A percentile compares a stretch with the other conserved stretches of the same genome.
Conservation (phyloP, 179 eudicot species). For the Corrigiola litoralis region DNA sequence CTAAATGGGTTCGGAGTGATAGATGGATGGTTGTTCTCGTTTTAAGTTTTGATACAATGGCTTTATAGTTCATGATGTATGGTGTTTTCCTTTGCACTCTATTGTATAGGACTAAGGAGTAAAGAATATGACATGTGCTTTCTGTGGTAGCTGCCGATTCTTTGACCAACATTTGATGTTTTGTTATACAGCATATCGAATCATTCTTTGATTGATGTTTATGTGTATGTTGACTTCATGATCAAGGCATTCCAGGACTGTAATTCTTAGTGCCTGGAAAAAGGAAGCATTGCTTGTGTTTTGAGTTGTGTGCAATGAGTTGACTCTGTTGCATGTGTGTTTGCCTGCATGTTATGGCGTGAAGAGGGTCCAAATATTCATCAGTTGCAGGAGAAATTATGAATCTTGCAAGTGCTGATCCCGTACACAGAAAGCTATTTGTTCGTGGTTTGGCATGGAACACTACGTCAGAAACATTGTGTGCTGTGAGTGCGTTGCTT, state of each 20-base stretch:
- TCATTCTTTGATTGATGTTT: background rate
- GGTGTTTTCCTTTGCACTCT: too few species aligned
- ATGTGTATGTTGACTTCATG: background rate
- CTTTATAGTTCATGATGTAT: too few species aligned
- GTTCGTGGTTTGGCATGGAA: constrained; percentile 83
- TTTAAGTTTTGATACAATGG: too few species aligned
- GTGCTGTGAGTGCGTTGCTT: constrained; percentile 75
- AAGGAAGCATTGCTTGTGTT: constrained; percentile 13
- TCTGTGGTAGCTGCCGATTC: too few species aligned
- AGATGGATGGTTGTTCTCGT: too few species aligned
- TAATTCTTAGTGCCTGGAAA: background rate
- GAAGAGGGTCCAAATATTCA: constrained; percentile 67
- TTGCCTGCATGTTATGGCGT: constrained; percentile 72
- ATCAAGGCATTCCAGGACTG: constrained; percentile 1
- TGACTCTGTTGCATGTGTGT: constrained; percentile 58
- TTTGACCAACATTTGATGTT: too few species aligned
- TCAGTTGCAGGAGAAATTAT: constrained; percentile 66
- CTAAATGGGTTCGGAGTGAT: too few species aligned
- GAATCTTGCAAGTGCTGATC: constrained; percentile 68
- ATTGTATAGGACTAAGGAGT: too few species aligned
- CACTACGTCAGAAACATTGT: constrained; percentile 71
- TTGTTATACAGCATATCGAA: too few species aligned
- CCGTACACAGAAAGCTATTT: constrained; percentile 78
- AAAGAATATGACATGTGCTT: too few species aligned
- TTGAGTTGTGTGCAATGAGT: constrained; percentile 41